Evolutionary conservation across 202 grass and related monocot genomes (phyloP).

Genomic region (Zoysia matrella): DNA sequence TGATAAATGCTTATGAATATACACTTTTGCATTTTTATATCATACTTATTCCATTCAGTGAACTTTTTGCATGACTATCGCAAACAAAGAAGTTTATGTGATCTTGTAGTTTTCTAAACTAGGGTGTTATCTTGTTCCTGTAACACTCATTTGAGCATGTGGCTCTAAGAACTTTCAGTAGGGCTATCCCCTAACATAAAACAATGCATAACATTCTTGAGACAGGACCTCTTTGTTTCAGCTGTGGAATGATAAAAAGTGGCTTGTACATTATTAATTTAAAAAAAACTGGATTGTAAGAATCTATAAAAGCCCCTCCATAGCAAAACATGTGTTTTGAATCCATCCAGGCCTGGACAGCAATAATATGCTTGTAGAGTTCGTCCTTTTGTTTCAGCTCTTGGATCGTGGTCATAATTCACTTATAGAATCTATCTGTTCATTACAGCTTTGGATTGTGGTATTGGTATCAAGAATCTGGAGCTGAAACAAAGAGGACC

Average conservation of each 20-base stretch:
- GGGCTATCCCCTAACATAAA: not conserved
- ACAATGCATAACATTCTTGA: not conserved
- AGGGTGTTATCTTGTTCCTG: not conserved
- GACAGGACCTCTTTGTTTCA: too few species aligned
- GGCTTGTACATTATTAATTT: not conserved
- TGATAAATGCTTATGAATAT: not conserved
- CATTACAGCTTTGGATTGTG: too few species aligned
- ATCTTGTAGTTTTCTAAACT: not conserved
- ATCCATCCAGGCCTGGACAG: too few species aligned
- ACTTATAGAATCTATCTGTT: too few species aligned
- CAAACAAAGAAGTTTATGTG: not conserved
- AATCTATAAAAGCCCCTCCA: not conserved
- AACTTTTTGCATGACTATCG: not conserved
- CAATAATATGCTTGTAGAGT: too few species aligned
- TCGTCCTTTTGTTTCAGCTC: too few species aligned
- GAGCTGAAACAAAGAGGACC: not conserved
- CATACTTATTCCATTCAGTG: not conserved
- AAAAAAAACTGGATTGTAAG: not conserved
- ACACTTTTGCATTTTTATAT: not conserved
- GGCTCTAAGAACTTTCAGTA: not conserved
- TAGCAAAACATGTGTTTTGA: not conserved
- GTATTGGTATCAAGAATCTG: not conserved
- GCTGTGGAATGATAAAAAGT: too few species aligned
- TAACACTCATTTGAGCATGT: not conserved
- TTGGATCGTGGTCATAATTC: too few species aligned